A percentile compares a stretch with the other conserved stretches of the same genome.
These are phyloP conservation scores for Boletus tylopilopsis DNA, from an alignment of 768 basidiomycete species.

Conservation along the genomic window DNA sequence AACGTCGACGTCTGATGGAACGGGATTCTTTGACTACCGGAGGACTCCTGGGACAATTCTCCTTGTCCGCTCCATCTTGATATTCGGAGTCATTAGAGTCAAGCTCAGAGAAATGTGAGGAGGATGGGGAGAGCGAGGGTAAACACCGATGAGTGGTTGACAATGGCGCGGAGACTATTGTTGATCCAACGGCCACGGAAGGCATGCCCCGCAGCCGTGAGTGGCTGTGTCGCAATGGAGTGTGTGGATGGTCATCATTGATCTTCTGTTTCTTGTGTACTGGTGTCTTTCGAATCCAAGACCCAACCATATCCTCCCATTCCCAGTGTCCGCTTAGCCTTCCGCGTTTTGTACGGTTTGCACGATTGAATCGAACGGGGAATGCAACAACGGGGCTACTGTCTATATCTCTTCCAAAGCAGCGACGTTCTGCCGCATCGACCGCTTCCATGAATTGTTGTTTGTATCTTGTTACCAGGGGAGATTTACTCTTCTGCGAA, in stretches of 20 bases:
- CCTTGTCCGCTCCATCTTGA: conserved; percentile 20
- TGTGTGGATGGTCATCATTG: background rate
- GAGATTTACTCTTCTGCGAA: conserved; percentile 18
- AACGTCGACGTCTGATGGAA: conserved; percentile 17
- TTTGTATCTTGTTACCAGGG: conserved; percentile 34
- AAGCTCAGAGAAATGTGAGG: conserved; percentile 10
- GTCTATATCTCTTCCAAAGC: conserved; percentile 32
- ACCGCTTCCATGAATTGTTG: conserved; percentile 41
- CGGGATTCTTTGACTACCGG: conserved; percentile 4
- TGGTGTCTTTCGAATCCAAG: conserved; percentile 42
- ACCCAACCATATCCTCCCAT: conserved; percentile 46
- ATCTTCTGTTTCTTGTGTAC: conserved; percentile 23
- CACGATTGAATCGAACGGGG: conserved; percentile 1
- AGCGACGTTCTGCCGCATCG: conserved; percentile 50
- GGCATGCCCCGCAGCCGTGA: background rate
- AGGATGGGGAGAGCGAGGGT: conserved; percentile 8
- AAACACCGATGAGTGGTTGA: background rate
- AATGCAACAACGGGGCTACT: conserved; percentile 16
- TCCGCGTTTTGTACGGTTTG: conserved; percentile 5
- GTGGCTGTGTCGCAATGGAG: background rate
- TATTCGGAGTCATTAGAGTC: conserved; percentile 24
- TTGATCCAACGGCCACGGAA: background rate
- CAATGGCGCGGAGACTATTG: background rate
- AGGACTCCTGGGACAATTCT: conserved; percentile 13
- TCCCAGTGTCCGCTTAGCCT: conserved; percentile 36